Evolutionary conservation across 441 rosid species (phyloP).

Genomic region (Dalechampia spathulata): DNA sequence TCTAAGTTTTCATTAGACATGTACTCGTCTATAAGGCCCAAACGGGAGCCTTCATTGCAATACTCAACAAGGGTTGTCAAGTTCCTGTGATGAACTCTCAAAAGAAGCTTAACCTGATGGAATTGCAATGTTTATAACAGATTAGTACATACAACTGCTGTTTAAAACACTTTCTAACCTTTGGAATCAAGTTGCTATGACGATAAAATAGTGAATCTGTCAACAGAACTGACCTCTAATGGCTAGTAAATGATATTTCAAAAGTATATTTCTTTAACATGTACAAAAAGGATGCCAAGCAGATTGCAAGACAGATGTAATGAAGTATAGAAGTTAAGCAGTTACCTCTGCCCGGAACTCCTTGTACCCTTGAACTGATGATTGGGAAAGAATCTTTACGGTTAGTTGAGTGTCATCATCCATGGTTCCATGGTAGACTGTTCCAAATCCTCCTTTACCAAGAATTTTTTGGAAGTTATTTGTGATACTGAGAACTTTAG

Average conservation of each 20-base stretch:
- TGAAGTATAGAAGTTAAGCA: too few relatives aligned
- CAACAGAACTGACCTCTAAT: too few relatives aligned
- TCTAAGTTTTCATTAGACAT: constrained; percentile 45
- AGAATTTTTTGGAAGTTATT: constrained; percentile 24
- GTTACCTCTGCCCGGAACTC: constrained; percentile 24
- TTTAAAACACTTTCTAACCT: too few relatives aligned
- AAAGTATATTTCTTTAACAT: too few relatives aligned
- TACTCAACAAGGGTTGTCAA: constrained; percentile 43
- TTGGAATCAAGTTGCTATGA: too few relatives aligned
- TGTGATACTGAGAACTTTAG: constrained; percentile 22
- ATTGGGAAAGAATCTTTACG: constrained; percentile 28
- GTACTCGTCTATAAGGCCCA: constrained; percentile 44
- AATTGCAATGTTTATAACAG: too few relatives aligned
- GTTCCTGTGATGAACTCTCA: constrained; percentile 51
- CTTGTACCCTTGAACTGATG: constrained; percentile 26
- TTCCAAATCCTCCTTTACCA: constrained; percentile 32
- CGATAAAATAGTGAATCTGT: too few relatives aligned
- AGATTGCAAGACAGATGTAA: too few relatives aligned
- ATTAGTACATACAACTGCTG: neutral
- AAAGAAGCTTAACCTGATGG: constrained; percentile 42
- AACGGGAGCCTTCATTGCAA: constrained; percentile 36
- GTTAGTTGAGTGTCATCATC: constrained; percentile 25
- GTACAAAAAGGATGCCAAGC: too few relatives aligned
- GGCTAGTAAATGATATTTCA: too few relatives aligned
- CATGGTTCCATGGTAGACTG: constrained; percentile 21